Evolutionary conservation across 164 flowering plant species (phyloP).

Genomic region (Aristolochia californica): DNA sequence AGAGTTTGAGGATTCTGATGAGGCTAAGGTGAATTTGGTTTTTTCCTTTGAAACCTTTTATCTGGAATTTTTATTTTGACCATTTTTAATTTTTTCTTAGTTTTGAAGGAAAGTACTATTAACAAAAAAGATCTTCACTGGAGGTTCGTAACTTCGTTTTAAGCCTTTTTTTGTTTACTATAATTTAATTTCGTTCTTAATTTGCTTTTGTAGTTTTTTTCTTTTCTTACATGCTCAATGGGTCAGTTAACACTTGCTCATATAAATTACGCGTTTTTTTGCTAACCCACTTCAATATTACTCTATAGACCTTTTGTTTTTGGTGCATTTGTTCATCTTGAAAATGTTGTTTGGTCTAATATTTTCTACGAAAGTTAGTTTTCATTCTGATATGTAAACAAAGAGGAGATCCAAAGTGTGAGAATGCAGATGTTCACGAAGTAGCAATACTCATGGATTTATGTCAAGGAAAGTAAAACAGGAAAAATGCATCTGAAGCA

Average conservation of each 20-base stretch:
- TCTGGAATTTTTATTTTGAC: not conserved
- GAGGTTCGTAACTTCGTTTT: not conserved
- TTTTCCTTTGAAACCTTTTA: not conserved
- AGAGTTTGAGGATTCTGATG: not conserved
- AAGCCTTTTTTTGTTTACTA: not conserved
- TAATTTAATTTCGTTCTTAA: not conserved
- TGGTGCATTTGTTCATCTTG: not conserved
- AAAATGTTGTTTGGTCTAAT: not conserved
- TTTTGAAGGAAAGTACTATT: not conserved
- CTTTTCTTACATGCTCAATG: not conserved
- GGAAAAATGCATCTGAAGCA: not conserved
- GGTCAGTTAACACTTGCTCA: not conserved
- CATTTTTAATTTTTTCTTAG: not conserved
- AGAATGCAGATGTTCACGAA: not conserved
- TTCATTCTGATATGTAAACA: not conserved
- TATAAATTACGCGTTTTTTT: not conserved
- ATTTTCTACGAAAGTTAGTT: not conserved
- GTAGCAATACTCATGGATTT: not conserved
- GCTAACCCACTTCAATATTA: too few relatives aligned
- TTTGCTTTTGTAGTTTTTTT: not conserved
- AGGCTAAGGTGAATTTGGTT: constrained; percentile 2
- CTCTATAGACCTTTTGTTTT: too few relatives aligned
- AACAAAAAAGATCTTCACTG: too few relatives aligned
- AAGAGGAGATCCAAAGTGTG: not conserved
- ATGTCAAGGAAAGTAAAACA: not conserved